Evolutionary conservation across 176 grass and related monocot genomes (phyloP).

Genomic region (Elaeis guineensis): DNA sequence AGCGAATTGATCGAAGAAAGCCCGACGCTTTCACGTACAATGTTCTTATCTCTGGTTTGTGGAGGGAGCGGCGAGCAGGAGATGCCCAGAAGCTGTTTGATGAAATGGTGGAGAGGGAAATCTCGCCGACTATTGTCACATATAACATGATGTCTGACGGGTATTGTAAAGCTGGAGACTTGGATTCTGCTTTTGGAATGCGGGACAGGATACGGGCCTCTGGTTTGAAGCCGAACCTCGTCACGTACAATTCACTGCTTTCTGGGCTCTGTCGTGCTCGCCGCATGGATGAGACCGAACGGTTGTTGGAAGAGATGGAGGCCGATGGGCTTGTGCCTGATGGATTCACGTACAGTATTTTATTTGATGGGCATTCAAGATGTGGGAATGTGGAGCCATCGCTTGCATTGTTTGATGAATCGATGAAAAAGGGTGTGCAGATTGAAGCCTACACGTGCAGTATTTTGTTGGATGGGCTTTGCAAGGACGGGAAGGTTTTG

Average conservation of each 20-base stretch:
- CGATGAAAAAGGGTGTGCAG: conserved; percentile 41
- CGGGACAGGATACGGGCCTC: conserved; percentile 25
- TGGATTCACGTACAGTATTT: conserved; percentile 40
- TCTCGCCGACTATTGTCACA: conserved; percentile 28
- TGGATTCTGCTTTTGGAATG: conserved; percentile 40
- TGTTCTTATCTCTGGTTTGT: conserved; percentile 31
- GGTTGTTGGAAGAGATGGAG: conserved; percentile 47
- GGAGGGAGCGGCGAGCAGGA: conserved; percentile 14
- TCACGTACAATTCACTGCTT: conserved; percentile 51
- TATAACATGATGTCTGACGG: conserved; percentile 63
- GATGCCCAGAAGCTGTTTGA: conserved; percentile 42
- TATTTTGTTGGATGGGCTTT: conserved; percentile 55
- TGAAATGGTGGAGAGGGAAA: conserved; percentile 33
- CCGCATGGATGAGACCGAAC: conserved; percentile 22
- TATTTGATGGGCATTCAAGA: conserved; percentile 49
- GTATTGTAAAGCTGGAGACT: conserved; percentile 30
- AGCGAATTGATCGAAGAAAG: not conserved
- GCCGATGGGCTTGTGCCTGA: conserved; percentile 26
- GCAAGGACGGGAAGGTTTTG: conserved; percentile 41
- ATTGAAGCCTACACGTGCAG: conserved; percentile 47
- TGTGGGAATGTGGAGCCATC: conserved; percentile 16
- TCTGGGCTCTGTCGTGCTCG: conserved; percentile 39
- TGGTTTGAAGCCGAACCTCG: conserved; percentile 31
- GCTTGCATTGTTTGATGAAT: conserved; percentile 46
- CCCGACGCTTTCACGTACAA: conserved; percentile 52